Base-by-base conservation (phyloP, 208 protist genomes). In the Acanthamoeba polyphaga region DNA sequence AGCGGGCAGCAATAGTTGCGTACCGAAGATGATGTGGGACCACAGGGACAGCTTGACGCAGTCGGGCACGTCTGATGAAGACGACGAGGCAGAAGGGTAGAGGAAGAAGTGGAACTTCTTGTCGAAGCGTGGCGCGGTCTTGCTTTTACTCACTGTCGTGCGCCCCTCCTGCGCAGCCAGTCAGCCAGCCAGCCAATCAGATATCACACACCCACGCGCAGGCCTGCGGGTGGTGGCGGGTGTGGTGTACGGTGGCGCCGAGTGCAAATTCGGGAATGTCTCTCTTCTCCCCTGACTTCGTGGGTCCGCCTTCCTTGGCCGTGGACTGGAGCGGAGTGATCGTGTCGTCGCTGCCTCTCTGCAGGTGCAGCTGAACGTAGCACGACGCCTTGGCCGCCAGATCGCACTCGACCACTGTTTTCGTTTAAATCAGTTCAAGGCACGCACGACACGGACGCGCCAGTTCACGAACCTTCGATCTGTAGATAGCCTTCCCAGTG, bases 31-130 rank as follows among this genome's bases (percentile, higher is more conserved):
- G 27, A 29, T 22, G 34, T 19, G 34, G 17, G 74, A 46, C 74
- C 74, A 84, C 22, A 84, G 74, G 74, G 74, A 55, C 13, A 84
- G 46, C 74, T 84, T 84, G 74, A 84, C 74, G 74, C 74, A 84
- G 74, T 84, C 74, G 19, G 74, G 43, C 38, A 84, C 74, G 46
- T 84, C 74, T 5, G 74, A 55, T n/a, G 66, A 13, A 29, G 66
- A 74, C 3, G 66, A 84, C 38, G 74, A 84, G 22, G 74, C 74
- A 1, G 74, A 84, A 7, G 74, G 74, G 24, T 53, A 84, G 38
- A 84, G 38, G 74, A 84, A 84, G 43, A 84, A 84, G 38, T 53
- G 46, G 46, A 84, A 84, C 17, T 55, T 46, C 17, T 84, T 51
- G 17, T 84, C 22, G 24, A 84, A 84, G 19, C 53, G 34, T 3